These are phyloP conservation scores for Aspergillus unguis DNA, from an alignment of 2,329 filamentous ascomycete genomes.

Conservation along the genomic window DNA sequence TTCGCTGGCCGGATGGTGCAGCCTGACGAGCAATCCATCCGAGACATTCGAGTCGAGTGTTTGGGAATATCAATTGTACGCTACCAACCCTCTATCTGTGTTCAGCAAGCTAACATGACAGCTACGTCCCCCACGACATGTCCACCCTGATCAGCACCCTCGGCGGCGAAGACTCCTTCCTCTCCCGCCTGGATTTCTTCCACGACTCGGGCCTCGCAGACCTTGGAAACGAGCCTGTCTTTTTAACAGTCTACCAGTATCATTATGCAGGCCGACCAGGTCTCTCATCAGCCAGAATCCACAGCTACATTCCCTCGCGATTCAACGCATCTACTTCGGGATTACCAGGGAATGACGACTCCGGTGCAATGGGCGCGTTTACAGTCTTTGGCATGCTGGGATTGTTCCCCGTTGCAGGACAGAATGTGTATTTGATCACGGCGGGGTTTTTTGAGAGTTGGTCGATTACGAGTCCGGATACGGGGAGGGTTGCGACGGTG, in stretches of 20 bases:
- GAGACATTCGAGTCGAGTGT: constrained; percentile 37
- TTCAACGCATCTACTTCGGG: constrained; percentile 58
- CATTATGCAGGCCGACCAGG: constrained; percentile 65
- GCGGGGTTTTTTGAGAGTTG: constrained; percentile 64
- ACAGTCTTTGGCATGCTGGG: constrained; percentile 66
- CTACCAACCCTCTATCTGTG: constrained; percentile 45
- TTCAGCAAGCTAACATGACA: constrained; percentile 42
- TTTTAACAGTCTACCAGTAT: constrained; percentile 65
- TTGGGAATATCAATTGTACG: constrained; percentile 48
- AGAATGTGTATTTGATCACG: constrained; percentile 66
- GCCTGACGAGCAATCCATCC: constrained; percentile 29
- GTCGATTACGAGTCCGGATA: constrained; percentile 55
- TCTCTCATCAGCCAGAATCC: constrained; percentile 48
- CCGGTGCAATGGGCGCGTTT: constrained; percentile 67
- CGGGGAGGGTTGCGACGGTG: constrained; percentile 58
- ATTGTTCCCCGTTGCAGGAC: constrained; percentile 64
- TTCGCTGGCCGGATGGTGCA: constrained; percentile 18
- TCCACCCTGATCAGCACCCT: constrained; percentile 54
- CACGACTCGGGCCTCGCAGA: constrained; percentile 63
- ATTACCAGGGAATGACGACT: constrained; percentile 67
- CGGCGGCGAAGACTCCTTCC: constrained; percentile 57
- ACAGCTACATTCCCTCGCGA: constrained; percentile 61
- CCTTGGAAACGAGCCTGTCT: constrained; percentile 63
- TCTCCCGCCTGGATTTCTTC: constrained; percentile 59
- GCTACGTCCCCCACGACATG: constrained; percentile 55